Evolutionary conservation across 1,139 yeast species (phyloP), one percentile per base, ranked within the genome.

Genomic region (Pichia kudriavzevii): DNA sequence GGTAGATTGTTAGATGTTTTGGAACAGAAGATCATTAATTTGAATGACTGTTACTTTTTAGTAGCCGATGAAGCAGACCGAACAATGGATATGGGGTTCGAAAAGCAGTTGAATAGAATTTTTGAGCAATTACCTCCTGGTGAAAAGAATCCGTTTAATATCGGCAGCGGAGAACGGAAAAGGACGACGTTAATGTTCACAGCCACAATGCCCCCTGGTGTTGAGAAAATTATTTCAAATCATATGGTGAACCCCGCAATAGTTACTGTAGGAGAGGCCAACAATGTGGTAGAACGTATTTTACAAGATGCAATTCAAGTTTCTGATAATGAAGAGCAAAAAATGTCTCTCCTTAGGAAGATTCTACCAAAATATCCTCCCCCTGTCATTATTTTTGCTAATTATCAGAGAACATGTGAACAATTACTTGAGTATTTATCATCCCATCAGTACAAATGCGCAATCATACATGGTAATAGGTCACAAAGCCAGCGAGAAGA

Each of bases 71-170:
- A 88, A 58, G 95, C 95, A 1, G 97, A 88, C 56, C 67, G 87
- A 50, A 88, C 88, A 96, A 79, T 91, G 29, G 95, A 88, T 54
- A 69, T 88, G 72, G 97, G 97, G 3, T 88, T 91, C 56, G 95
- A 87, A 50, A 82, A 75, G 32, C 85, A 85, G 45, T 69, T 91
- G 30, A 71, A 69, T 24, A 63, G 67, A 20, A 72, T 91, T 14
- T 58, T 83, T 38, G 61, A 61, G 7, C 57, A 60, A 17, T 58
- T 77, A 23, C 84, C 68, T 20, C 43, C 44, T 1, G 56, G 57
- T 4, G 56, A 31, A 34, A 26, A 22, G 2, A 50, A 49, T 25
- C 51, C 50, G 7, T 50, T 47, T 23, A 39, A 43, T 20, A 45
- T 42, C 22, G 48, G 49, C 14, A 38, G 43, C 40, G 17, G 26